Conservation (phyloP, 805 yeast genomes). For the Yarrowia osloensis region DNA sequence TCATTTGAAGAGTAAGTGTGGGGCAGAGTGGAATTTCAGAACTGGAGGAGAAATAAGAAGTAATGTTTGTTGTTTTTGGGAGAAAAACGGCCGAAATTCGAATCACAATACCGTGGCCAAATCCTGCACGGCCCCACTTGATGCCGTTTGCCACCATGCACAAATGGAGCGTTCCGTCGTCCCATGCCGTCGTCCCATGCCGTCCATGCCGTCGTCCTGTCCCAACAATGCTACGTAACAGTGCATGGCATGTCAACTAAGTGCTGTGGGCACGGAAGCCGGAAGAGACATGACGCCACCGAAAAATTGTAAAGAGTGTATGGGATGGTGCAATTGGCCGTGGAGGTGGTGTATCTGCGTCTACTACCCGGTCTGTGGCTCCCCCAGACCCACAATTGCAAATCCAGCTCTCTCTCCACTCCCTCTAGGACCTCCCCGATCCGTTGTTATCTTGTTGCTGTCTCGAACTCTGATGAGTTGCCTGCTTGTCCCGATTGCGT, state of each 20-base stretch:
- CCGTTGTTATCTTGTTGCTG: constrained; percentile 27
- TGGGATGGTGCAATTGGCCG: neutral
- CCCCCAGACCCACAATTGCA: too few relatives aligned
- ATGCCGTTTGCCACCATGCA: neutral
- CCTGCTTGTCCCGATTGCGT: constrained; percentile 25
- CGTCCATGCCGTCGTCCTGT: too few relatives aligned
- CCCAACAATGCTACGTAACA: constrained; percentile 20
- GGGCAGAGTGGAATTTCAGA: too few relatives aligned
- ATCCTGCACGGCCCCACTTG: too few relatives aligned
- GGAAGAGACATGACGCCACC: neutral
- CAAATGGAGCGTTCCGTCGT: neutral
- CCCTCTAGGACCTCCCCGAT: neutral
- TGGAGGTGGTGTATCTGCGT: neutral
- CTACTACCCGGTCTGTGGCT: neutral
- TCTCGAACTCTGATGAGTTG: neutral
- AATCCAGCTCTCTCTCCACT: too few relatives aligned
- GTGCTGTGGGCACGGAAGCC: neutral
- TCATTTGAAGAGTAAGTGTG: neutral
- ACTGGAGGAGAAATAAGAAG: too few relatives aligned
- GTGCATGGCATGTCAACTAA: constrained; percentile 4
- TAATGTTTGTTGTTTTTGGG: too few relatives aligned
- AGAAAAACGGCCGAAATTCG: too few relatives aligned
- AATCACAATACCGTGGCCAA: too few relatives aligned
- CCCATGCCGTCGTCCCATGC: too few relatives aligned
- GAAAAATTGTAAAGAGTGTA: neutral